Evolutionary conservation across 345 rosid species (phyloP).

Genomic region (Ceriops tagal): DNA sequence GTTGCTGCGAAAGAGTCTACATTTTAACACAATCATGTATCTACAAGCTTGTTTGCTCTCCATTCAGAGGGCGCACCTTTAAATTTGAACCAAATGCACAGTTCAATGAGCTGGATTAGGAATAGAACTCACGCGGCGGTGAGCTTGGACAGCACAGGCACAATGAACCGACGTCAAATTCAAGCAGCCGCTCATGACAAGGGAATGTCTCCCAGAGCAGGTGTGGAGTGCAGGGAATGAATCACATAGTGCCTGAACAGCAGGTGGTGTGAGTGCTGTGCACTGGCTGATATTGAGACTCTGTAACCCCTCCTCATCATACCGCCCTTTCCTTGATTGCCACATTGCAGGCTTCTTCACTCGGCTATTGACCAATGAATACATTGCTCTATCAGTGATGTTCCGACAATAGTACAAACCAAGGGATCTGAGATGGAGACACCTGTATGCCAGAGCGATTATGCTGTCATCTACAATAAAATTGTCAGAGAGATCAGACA

Average conservation of each 20-base stretch:
- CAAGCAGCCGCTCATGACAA: conserved; percentile 94
- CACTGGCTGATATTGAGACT: conserved; percentile 98
- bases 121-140: conserved; percentile 39
- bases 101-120: conserved; percentile 57
- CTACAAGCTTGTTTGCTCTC: not conserved
- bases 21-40: conserved; percentile 6
- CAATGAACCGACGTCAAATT: conserved; percentile 89
- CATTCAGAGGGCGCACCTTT: not conserved
- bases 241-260: conserved; percentile 92
- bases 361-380: conserved; percentile 69
- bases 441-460: conserved; percentile 76
- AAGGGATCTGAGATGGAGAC: conserved; percentile 69
- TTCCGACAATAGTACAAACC: conserved; percentile 87
- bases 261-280: conserved; percentile 88
- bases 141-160: conserved; percentile 75
- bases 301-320: conserved; percentile 71
- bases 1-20: not conserved
- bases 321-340: conserved; percentile 50
- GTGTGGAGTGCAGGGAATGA: conserved; percentile 95
- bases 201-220: conserved; percentile 91
- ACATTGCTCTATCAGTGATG: conserved; percentile 85
- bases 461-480: conserved; percentile 70
- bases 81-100: not conserved
- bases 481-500: not conserved
- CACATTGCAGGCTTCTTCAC: conserved; percentile 54